phyloP scores from a whole-genome alignment of 164 flowering plant species.

The Vitis labrusca region DNA sequence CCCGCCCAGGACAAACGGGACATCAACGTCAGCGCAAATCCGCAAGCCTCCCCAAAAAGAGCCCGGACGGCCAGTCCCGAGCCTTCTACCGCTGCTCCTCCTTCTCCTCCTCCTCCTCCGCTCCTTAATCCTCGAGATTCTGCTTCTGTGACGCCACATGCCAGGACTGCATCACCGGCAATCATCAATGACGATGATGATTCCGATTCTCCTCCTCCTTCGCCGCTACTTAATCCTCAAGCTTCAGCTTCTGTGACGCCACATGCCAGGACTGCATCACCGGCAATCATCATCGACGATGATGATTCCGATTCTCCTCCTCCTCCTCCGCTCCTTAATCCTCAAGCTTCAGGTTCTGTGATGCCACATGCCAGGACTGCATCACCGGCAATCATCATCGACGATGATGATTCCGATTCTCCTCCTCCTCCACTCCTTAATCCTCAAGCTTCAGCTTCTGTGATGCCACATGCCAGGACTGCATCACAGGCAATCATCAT shows the following conservation, averaged over 20 bases:
- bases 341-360: conserved; percentile 15
- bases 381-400: no score
- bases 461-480: background rate
- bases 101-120: no score
- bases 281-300: background rate
- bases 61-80: conserved; percentile 16
- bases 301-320: conserved; percentile 7
- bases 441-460: conserved; percentile 12
- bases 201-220: background rate
- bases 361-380: conserved; percentile 1
- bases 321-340: background rate
- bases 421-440: no score
- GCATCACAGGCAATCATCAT: no score
- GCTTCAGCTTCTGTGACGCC: conserved; percentile 11
- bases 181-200: background rate
- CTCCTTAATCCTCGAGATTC: background rate
- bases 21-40: conserved; percentile 10
- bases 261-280: background rate
- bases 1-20: conserved; percentile 26
- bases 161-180: no score
- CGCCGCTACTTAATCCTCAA: background rate
- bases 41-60: conserved; percentile 26
- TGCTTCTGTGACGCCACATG: conserved; percentile 4
- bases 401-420: conserved; percentile 9
- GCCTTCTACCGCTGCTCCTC: conserved; percentile 7